Base-by-base conservation (phyloP, 2,329 filamentous ascomycete genomes). In the Fusarium sp. region DNA sequence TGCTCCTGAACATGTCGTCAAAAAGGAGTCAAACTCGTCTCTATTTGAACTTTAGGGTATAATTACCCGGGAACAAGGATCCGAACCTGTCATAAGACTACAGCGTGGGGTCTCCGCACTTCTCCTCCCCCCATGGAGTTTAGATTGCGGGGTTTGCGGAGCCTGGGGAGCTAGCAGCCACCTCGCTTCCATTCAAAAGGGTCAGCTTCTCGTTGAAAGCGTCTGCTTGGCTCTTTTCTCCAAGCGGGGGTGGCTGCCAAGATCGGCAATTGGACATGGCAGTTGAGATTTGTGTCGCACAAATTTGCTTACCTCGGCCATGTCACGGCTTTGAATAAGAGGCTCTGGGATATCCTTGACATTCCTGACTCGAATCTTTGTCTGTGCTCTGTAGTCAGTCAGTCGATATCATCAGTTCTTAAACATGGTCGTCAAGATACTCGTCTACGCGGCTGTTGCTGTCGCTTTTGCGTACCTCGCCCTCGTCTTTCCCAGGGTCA, bases 141-240 rank as follows among this genome's bases (percentile, higher is more conserved):
- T 71, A 76, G 67, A 65, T 58, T 66, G 76, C 72, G 76, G 76
- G 68, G 76, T 72, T 67, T 67, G 25, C 39, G 13, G 59, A 34
- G 35, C 43, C 35, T 16, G 35, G 14, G 35, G 16, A 20, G 39
- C 52, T 58, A 43, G 48, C 43, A 18, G 18, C 25, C 25, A 8
- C 45, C 23, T 63, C 58, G 62, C 64, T 50, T 75, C 59, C 62
- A 56, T 25, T 20, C n/a, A 57, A 41, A 23, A 52, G 56, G 69
- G 66, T 65, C 66, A 75, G 66, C 64, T 61, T 20, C 43, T 54
- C 50, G 13, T 6, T 10, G 50, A 30, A 27, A 64, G 30, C 13
- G 10, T 10, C 35, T 62, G 41, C 58, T 34, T 34, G 50, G 39
- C 66, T 32, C 20, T 65, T 52, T 30, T 60, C 62, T 45, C 30